Base-by-base conservation (phyloP, 768 basidiomycete species). In the Leccinum broughii region DNA sequence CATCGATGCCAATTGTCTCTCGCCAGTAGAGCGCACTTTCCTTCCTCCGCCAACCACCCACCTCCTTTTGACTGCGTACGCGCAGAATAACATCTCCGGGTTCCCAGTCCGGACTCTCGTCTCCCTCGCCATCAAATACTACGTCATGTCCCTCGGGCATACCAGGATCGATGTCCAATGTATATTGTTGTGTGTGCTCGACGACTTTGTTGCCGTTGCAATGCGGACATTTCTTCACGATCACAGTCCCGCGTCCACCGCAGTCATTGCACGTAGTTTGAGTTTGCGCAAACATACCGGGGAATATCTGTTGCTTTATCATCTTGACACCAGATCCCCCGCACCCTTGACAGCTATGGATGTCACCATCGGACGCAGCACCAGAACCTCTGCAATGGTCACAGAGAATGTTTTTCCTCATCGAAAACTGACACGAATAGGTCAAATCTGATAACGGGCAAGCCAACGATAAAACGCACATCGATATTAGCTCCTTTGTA, bases 381-480 rank as follows among this genome's bases (percentile, higher is more conserved):
- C 97, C 97, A 0, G 93, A 87, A 24, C 97, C 97, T 69, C 95
- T 88, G 77, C 97, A 99, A 71, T 97, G 92, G 74, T 98, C 95
- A 70, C 97, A 99, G 17, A 99, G 87, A 37, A 96, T 85, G 56
- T 87, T 86, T 72, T 96, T 95, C 73, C 88, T 90, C 71, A 98
- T 82, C 79, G 91, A 89, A 75, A 99, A 96, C 94, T 98, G 65
- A 13, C 1, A 1, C 4, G 6, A 39, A 63, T 49, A n/a, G 24
- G 44, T 71, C 37, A 69, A 24, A 6, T 17, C 2, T 28, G 15
- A 15, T 20, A 11, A 9, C 14, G 9, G 35, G 13, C 5, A 14
- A 37, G 58, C 1, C 32, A 51, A 60, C 14, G 20, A 15, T 28
- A 51, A n/a, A 46, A 73, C 82, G 53, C 54, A 82, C 95, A 73